Evolutionary conservation across 2,329 filamentous ascomycete species (phyloP), one percentile per base, ranked within the genome.

Genomic region (Didymella arachidicola): DNA sequence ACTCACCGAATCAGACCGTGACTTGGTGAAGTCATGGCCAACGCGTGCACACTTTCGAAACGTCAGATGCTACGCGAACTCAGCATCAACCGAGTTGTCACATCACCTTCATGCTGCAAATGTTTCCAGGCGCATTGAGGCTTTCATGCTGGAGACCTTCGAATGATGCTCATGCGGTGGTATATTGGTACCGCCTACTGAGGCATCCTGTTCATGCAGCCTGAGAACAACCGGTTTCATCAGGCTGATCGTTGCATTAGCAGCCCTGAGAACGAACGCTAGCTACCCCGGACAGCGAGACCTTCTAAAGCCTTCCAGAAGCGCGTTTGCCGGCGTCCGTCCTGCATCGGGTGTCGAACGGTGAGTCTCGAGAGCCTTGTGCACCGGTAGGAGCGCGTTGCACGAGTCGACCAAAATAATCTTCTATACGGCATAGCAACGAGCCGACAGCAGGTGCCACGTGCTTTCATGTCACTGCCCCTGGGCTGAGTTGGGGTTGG

Each of bases 21-120:
- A 39, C 30, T 14, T 16, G 45, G 18, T 41, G 36, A 42, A 19
- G 50, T 59, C 51, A 41, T 51, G 50, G 49, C 26, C 50, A 41
- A 47, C 50, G 49, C 50, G 19, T 59, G 56, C 50, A 25, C 56
- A 27, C 27, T 41, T 59, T 59, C 63, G 66, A 69, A 69, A 69
- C 66, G 51, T 22, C 27, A 14, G 57, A 57, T 66, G 63, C 60
- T 57, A 58, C 60, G 60, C 55, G 48, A 51, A 38, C 29, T 61
- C 50, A 50, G 50, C 39, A 55, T 60, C 50, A 55, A 52, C 60
- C 51, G 57, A 57, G 49, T 53, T 49, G 56, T 60, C 59, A 46
- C 59, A 58, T 62, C 61, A 61, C 49, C 62, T 51, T 60, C 55
- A 50, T 59, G 56, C 50, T 50, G 34, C 25, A 8, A 49, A 46